Conservation (phyloP, 306 rosid genomes). For the Lagenaria siceraria region DNA sequence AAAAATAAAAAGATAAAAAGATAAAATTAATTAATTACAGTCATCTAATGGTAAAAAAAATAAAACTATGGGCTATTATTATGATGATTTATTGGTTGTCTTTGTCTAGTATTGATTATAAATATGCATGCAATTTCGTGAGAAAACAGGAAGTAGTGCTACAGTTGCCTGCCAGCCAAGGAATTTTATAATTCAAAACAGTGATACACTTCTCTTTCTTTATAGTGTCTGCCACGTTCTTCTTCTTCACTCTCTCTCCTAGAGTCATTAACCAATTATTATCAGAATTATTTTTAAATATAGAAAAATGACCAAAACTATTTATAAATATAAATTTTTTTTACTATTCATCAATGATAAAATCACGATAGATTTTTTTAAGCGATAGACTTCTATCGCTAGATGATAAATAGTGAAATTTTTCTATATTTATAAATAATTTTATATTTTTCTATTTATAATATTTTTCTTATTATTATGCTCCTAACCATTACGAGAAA, state of each 20-base stretch:
- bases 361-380: too few relatives aligned
- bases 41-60: not conserved
- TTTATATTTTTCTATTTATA: too few relatives aligned
- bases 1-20: not conserved
- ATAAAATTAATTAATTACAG: not conserved
- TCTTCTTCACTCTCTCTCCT: not conserved
- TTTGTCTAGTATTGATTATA: not conserved
- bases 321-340: too few relatives aligned
- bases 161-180: constrained; percentile 3
- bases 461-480: too few relatives aligned
- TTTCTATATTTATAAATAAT: too few relatives aligned
- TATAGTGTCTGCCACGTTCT: not conserved
- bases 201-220: not conserved
- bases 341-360: too few relatives aligned
- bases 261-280: not conserved
- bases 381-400: too few relatives aligned
- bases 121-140: constrained; percentile 3
- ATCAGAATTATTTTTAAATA: too few relatives aligned
- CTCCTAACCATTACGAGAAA: not conserved
- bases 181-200: not conserved
- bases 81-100: not conserved
- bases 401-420: too few relatives aligned
- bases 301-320: too few relatives aligned
- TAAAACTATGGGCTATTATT: too few relatives aligned
- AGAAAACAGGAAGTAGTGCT: not conserved